Base-by-base conservation (phyloP, 495 filamentous ascomycete species). In the Hypoxylon lenormandii region DNA sequence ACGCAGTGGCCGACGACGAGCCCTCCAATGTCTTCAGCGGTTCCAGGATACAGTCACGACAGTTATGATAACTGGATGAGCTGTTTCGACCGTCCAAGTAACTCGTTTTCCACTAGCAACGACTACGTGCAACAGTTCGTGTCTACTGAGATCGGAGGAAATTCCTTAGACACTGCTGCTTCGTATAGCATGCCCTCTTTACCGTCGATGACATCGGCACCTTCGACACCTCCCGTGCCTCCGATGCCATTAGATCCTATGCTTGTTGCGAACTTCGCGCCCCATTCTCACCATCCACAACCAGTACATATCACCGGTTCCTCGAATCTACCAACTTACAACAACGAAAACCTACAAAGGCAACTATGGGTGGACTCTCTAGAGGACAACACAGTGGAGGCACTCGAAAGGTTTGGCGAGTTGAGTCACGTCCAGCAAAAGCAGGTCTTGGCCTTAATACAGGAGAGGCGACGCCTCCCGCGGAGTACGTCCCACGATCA, bases 371-470 rank as follows among this genome's bases (percentile, higher is more conserved):
- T 71, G 12, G 62, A 57, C 8, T 66, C 61, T 2, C 70, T 70
- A 10, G 71, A 74, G 37, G 46, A 69, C 3, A 64, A 72, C 42
- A 60, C 65, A 50, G 21, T 72, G 18, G 48, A 47, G 16, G 74
- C 72, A 7, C 59, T 76, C 5, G 61, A 76, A 15, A 69, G 59
- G 10, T 69, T 76, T 46, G 64, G 65, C 13, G 64, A 48, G 16
- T 58, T 70, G 30, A 74, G 46, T 22, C 63, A 72, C 28, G 56
- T 52, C 13, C 74, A 76, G 30, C 74, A 74, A 23, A 65, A 70
- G 50, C 61, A 76, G 3, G 53, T 68, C 10, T 30, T 74, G 16
- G 62, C 52, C 22, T 56, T 64, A 51, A 53, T 76, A 55, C 74
- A 69, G 40, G 74, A 76, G 60, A 76, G 52, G 33, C 67, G 66